Evolutionary conservation across 495 filamentous ascomycete genomes (phyloP).

Genomic region (Parathielavia appendiculata): DNA sequence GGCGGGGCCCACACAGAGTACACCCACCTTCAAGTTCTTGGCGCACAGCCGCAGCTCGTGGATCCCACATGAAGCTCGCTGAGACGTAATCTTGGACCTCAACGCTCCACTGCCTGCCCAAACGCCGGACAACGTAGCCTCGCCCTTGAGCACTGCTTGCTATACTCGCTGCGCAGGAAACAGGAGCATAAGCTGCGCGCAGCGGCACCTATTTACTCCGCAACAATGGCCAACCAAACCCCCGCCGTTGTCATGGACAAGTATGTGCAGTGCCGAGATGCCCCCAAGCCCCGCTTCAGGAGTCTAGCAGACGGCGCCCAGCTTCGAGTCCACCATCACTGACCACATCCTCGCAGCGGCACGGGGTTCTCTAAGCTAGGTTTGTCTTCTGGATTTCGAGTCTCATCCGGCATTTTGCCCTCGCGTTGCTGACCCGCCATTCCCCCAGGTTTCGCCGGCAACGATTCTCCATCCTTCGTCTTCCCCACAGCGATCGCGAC

Average conservation of each 20-base stretch:
- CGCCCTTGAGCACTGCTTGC: slow-evolving; percentile 6
- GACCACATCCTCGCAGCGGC: slow-evolving; percentile 58
- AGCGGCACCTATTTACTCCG: slow-evolving; percentile 18
- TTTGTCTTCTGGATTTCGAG: slow-evolving; percentile 38
- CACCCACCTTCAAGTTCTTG: slow-evolving; percentile 15
- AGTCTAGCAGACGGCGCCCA: slow-evolving; percentile 1
- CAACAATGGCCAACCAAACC: slow-evolving; percentile 88
- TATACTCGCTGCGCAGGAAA: slow-evolving; percentile 21
- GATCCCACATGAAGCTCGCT: slow-evolving; percentile 21
- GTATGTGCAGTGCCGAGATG: slow-evolving; percentile 53
- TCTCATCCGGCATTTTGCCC: neutral
- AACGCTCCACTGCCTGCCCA: slow-evolving; percentile 20
- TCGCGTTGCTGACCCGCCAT: slow-evolving; percentile 8
- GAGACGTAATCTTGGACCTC: slow-evolving; percentile 38
- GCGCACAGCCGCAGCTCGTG: slow-evolving; percentile 21
- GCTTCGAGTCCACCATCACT: slow-evolving; percentile 19
- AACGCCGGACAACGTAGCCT: slow-evolving; percentile 16
- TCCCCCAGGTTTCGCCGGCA: slow-evolving; percentile 85
- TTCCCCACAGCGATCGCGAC: slow-evolving; percentile 98
- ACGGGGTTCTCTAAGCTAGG: slow-evolving; percentile 98
- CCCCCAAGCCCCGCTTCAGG: slow-evolving; percentile 21
- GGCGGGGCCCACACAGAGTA: slow-evolving; percentile 13
- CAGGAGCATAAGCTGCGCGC: slow-evolving; percentile 24
- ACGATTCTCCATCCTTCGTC: slow-evolving; percentile 98
- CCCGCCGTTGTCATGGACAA: slow-evolving; percentile 99